phyloP scores from a whole-genome alignment of 2,329 filamentous ascomycete genomes.

The Clonostachys byssicola region DNA sequence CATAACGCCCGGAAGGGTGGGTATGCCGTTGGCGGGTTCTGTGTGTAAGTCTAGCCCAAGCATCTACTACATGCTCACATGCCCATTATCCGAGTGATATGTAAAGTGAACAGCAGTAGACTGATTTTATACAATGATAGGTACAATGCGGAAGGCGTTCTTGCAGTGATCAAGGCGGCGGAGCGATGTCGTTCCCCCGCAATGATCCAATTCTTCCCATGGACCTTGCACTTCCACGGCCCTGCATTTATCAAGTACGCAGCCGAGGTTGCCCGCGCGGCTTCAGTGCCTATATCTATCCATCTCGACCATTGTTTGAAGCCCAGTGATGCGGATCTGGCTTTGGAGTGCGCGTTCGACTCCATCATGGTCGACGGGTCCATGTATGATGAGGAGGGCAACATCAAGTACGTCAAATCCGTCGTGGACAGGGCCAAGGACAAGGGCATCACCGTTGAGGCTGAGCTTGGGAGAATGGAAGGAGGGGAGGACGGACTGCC shows the following conservation, averaged over 20 bases:
- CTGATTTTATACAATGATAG: slow-evolving; percentile 12
- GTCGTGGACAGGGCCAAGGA: slow-evolving; percentile 57
- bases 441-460: slow-evolving; percentile 62
- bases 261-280: slow-evolving; percentile 47
- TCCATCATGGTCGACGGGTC: slow-evolving; percentile 76
- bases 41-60: too few relatives aligned
- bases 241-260: slow-evolving; percentile 49
- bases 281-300: slow-evolving; percentile 53
- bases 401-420: slow-evolving; percentile 58
- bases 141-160: slow-evolving; percentile 67
- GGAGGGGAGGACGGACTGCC: slow-evolving; percentile 63
- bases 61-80: too few relatives aligned
- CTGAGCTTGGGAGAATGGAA: slow-evolving; percentile 41
- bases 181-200: slow-evolving; percentile 60
- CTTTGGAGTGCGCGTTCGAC: slow-evolving; percentile 58
- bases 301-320: slow-evolving; percentile 64
- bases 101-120: too few relatives aligned
- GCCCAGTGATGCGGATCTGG: slow-evolving; percentile 43
- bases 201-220: slow-evolving; percentile 70
- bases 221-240: slow-evolving; percentile 62
- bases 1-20: too few relatives aligned
- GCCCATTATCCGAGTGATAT: too few relatives aligned
- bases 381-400: slow-evolving; percentile 67
- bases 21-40: too few relatives aligned
- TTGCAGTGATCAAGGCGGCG: slow-evolving; percentile 63